Base-by-base conservation (phyloP, 2,329 filamentous ascomycete genomes). In the Daldinia sp. region DNA sequence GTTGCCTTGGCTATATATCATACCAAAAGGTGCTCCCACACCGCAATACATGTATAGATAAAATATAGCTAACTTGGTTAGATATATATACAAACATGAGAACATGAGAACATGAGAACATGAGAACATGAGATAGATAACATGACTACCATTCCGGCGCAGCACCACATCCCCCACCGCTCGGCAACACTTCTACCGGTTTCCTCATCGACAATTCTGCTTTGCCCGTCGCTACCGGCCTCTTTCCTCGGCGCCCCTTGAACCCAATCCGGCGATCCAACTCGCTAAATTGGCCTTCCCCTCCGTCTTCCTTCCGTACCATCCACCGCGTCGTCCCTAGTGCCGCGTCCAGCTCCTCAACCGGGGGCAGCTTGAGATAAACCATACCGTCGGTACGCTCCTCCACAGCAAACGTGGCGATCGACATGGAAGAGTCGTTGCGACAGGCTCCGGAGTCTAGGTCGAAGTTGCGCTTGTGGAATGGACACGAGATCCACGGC, bases 401-500 rank as follows among this genome's bases (percentile, higher is more conserved):
- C 76, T 96, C 91, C 3, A 87, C 87, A 0, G 85, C 85, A 76
- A 97, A 97, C 0, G 90, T 94, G 3, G 93, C 92, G 71, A 97
- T 94, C 69, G 89, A 93, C 67, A 95, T 83, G 17, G 82, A 82
- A 30, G 85, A 82, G 75, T 96, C 93, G 73, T 90, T 94, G 53
- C 84, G 86, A 78, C 93, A 96, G 15, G 85, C 82, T 1, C 93
- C 92, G 0, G 86, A 84, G 35, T 82, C 83, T 41, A 96, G 86
- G 73, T 92, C 87, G 76, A 90, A 97, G 79, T 96, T 96, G 68
- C 92, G 88, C 81, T 97, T 97, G 81, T 96, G 93, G 77, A 90
- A 88, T 0, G 93, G 93, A 73, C 93, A 97, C 0, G 89, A 92
- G 15, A 97, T 86, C 89, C 90, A 96, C n/a, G 93, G 88, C 62